phyloP scores from a whole-genome alignment of 2,329 filamentous ascomycete genomes.

The Colletotrichum sidae region DNA sequence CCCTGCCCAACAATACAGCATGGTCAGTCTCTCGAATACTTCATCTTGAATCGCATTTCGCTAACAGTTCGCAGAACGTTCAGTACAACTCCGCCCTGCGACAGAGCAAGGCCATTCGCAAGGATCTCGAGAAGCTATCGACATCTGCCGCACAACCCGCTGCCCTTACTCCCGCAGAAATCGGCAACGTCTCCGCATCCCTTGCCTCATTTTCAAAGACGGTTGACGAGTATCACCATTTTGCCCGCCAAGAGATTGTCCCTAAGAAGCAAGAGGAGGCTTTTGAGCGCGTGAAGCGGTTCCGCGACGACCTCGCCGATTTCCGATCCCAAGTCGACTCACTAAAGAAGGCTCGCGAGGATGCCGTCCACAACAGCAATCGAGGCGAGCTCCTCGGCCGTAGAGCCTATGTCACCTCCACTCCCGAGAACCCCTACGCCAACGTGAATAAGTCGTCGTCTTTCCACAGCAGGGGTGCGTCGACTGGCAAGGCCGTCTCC shows the following conservation, averaged over 20 bases:
- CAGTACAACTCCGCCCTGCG: constrained; percentile 88
- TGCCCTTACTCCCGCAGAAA: constrained; percentile 65
- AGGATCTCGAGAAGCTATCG: constrained; percentile 79
- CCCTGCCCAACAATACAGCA: background rate
- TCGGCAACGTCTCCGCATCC: constrained; percentile 81
- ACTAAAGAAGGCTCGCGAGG: constrained; percentile 82
- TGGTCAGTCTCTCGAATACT: no score
- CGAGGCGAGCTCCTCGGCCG: constrained; percentile 87
- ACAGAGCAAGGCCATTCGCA: constrained; percentile 83
- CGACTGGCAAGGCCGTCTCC: constrained; percentile 48
- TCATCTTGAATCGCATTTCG: constrained; percentile 1
- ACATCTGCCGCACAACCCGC: constrained; percentile 68
- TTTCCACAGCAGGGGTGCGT: constrained; percentile 57
- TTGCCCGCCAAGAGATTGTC: constrained; percentile 90
- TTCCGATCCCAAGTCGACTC: constrained; percentile 83
- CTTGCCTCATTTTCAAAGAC: constrained; percentile 86
- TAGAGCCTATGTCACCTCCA: constrained; percentile 80
- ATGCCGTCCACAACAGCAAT: constrained; percentile 73
- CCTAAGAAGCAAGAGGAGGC: constrained; percentile 93
- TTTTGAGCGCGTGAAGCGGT: constrained; percentile 84
- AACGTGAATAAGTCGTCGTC: constrained; percentile 55
- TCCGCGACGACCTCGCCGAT: constrained; percentile 83
- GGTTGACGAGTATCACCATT: constrained; percentile 88
- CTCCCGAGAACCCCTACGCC: constrained; percentile 93
- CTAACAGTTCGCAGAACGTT: constrained; percentile 72